These are phyloP conservation scores for Fagopyrum tataricum DNA, from an alignment of 148 eudicot genomes.

Conservation along the genomic window DNA sequence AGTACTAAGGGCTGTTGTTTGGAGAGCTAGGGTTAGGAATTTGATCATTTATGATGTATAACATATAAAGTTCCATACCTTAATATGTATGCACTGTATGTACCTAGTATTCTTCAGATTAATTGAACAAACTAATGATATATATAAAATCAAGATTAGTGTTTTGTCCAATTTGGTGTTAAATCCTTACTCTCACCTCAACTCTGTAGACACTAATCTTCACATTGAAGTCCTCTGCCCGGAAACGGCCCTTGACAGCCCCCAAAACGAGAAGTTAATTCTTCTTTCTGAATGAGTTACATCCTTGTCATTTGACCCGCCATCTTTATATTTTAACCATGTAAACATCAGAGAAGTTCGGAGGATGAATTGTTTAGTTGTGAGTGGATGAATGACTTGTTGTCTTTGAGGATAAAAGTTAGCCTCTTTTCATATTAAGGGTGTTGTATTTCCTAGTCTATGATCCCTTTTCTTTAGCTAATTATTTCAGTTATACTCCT, in stretches of 20 bases:
- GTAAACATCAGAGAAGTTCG: too few species aligned
- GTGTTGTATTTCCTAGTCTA: background rate
- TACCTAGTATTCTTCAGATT: background rate
- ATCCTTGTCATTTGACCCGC: too few species aligned
- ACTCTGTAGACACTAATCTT: too few species aligned
- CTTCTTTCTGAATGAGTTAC: too few species aligned
- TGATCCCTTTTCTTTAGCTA: background rate
- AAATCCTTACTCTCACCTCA: too few species aligned
- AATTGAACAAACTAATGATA: background rate
- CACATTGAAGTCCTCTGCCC: too few species aligned
- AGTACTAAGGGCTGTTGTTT: background rate
- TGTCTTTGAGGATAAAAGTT: too few species aligned
- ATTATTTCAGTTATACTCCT: background rate
- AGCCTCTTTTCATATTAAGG: background rate
- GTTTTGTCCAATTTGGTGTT: background rate
- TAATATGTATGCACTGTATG: background rate
- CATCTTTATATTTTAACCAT: too few species aligned
- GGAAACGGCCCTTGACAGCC: too few species aligned
- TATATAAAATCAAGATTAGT: background rate
- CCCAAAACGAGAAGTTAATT: too few species aligned
- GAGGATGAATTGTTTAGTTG: too few species aligned
- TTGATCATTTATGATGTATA: background rate
- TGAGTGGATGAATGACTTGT: too few species aligned
- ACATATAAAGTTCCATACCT: background rate
- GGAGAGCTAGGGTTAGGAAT: constrained; percentile 1